Evolutionary conservation across 495 filamentous ascomycete genomes (phyloP).

Genomic region (Xylaria intraflava): DNA sequence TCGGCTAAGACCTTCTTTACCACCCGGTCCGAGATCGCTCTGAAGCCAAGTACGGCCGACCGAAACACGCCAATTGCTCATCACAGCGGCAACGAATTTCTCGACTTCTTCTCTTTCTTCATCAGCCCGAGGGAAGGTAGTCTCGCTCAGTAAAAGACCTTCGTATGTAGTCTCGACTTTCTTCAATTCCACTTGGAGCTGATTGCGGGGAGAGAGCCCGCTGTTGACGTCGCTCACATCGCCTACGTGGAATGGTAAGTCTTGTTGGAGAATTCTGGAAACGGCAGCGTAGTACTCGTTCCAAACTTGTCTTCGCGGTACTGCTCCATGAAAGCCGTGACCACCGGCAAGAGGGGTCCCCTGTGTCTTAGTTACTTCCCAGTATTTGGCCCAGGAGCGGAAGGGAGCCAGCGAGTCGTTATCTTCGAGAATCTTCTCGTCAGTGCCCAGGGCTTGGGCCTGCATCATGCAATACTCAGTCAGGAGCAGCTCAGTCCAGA

Average conservation of each 20-base stretch:
- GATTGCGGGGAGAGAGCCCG: constrained; percentile 49
- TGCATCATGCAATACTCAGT: constrained; percentile 63
- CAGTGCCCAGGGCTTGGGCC: constrained; percentile 47
- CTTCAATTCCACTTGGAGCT: constrained; percentile 65
- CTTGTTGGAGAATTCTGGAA: constrained; percentile 55
- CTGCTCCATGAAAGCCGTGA: constrained; percentile 38
- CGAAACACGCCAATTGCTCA: constrained; percentile 76
- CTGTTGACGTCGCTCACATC: constrained; percentile 29
- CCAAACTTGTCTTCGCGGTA: constrained; percentile 60
- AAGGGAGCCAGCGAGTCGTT: constrained; percentile 49
- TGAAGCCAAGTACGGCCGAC: constrained; percentile 70
- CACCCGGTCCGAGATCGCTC: constrained; percentile 70
- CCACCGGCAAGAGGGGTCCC: constrained; percentile 34
- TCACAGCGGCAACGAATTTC: constrained; percentile 69
- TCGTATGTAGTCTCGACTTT: constrained; percentile 70
- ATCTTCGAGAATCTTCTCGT: constrained; percentile 38
- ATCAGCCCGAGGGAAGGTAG: constrained; percentile 75
- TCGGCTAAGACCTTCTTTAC: constrained; percentile 61
- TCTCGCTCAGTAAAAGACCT: constrained; percentile 61
- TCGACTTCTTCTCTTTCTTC: constrained; percentile 69
- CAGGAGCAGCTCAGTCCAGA: constrained; percentile 73
- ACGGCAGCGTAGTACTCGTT: constrained; percentile 71
- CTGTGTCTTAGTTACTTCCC: constrained; percentile 37
- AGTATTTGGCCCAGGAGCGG: constrained; percentile 56
- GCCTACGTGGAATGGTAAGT: constrained; percentile 43